phyloP scores from a whole-genome alignment of 495 filamentous ascomycete species.

The Neurospora sp. region DNA sequence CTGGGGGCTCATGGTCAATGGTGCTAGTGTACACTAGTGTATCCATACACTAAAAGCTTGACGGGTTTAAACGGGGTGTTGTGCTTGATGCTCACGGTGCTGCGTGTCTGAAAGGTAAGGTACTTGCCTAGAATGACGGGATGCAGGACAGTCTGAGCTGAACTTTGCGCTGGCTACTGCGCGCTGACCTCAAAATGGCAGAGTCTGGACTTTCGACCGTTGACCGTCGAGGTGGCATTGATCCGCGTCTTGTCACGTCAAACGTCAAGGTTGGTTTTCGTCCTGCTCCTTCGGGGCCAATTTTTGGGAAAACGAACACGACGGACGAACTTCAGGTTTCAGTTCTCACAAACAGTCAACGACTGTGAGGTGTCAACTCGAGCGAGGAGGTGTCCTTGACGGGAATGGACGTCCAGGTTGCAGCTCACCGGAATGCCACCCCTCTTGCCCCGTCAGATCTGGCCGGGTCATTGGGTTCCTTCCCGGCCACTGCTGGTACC shows the following conservation, averaged over 20 bases:
- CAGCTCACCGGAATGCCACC: background rate
- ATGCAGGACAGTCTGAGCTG: background rate
- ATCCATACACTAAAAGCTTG: background rate
- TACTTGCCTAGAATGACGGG: background rate
- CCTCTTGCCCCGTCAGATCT: background rate
- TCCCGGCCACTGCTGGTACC: background rate
- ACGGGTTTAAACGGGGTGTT: no score
- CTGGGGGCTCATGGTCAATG: background rate
- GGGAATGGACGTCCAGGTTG: background rate
- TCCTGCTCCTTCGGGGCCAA: background rate
- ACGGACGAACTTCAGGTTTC: background rate
- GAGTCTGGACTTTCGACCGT: background rate
- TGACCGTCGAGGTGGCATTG: background rate
- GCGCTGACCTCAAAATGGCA: background rate
- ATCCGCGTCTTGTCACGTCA: background rate
- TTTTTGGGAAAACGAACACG: background rate
- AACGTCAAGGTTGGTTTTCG: background rate
- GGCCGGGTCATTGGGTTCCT: background rate
- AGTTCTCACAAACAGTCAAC: background rate
- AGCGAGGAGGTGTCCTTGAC: background rate
- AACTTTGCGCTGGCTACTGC: background rate
- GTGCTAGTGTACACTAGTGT: background rate
- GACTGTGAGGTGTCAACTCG: background rate
- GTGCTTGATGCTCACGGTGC: background rate
- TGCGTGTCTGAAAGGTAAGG: background rate